Evolutionary conservation across 345 rosid species (phyloP).

Genomic region (Eucalyptus fibrosa): DNA sequence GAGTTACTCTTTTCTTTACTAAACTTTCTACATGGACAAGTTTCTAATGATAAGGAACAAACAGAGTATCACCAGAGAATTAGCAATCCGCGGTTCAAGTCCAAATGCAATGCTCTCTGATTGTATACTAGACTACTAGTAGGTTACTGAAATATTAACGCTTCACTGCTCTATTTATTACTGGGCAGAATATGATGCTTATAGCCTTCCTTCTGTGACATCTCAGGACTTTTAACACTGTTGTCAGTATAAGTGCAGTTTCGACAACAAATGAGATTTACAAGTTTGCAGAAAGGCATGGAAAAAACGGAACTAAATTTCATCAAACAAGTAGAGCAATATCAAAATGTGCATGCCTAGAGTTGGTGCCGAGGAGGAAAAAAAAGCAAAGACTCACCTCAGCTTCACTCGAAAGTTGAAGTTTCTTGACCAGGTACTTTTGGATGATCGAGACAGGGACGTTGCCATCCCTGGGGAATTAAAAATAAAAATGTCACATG

Average conservation of each 20-base stretch:
- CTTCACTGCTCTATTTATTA: background rate
- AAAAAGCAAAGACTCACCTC: constrained; percentile 28
- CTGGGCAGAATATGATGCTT: background rate
- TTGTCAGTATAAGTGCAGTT: background rate
- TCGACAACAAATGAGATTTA: background rate
- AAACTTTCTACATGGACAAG: background rate
- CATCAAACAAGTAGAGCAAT: background rate
- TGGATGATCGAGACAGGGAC: constrained; percentile 60
- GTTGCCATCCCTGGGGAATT: constrained; percentile 46
- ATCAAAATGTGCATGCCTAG: background rate
- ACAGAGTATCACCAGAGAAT: background rate
- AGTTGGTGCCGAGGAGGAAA: background rate
- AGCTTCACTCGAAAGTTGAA: constrained; percentile 40
- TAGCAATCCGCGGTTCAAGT: background rate
- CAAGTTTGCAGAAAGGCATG: background rate
- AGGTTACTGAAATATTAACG: background rate
- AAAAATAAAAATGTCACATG: background rate
- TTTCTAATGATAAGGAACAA: background rate
- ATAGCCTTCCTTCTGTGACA: background rate
- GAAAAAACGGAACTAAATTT: background rate
- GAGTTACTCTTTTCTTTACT: background rate
- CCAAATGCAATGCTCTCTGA: background rate
- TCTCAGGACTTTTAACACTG: background rate
- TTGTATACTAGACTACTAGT: background rate
- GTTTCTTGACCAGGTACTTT: constrained; percentile 62